These are phyloP conservation scores for Trebouxia sp. DNA, from an alignment of 139 green algal genomes.

Conservation along the genomic window DNA sequence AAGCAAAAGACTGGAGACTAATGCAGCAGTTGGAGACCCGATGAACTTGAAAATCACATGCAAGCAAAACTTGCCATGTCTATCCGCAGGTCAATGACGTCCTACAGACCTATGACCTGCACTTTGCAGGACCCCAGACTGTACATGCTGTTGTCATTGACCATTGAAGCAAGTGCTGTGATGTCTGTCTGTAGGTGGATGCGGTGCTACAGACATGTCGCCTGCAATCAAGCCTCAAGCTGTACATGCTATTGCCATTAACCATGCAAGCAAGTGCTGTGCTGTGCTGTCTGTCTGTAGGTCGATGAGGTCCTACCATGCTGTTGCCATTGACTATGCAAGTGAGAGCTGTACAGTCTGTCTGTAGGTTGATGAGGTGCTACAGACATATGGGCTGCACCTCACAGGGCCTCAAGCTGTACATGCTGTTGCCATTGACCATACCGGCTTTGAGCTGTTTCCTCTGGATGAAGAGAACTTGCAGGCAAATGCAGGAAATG, in stretches of 20 bases:
- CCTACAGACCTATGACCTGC: not conserved
- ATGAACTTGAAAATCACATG: too few species aligned
- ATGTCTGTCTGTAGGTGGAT: not conserved
- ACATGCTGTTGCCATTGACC: constrained; percentile 8
- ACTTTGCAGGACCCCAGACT: not conserved
- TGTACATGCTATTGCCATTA: not conserved
- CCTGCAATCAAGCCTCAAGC: not conserved
- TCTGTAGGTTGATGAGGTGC: constrained; percentile 11
- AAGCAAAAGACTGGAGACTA: too few species aligned
- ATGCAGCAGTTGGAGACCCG: too few species aligned
- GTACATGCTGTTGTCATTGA: constrained; percentile 8
- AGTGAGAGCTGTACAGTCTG: too few species aligned
- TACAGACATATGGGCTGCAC: not conserved
- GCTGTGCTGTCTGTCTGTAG: too few species aligned
- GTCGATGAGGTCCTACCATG: too few species aligned
- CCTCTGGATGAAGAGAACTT: constrained; percentile 22
- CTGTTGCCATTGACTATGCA: too few species aligned
- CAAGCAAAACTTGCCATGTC: too few species aligned
- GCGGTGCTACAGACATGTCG: constrained; percentile 2
- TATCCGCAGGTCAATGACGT: constrained; percentile 14
- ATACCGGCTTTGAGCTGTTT: constrained; percentile 9
- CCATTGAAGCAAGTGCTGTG: too few species aligned
- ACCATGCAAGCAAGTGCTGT: not conserved
- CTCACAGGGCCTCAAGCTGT: not conserved
- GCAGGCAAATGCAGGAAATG: not conserved